These are phyloP conservation scores for Mycosarcoma maydis DNA, from an alignment of 1,284 basidiomycete genomes.

Conservation along the genomic window DNA sequence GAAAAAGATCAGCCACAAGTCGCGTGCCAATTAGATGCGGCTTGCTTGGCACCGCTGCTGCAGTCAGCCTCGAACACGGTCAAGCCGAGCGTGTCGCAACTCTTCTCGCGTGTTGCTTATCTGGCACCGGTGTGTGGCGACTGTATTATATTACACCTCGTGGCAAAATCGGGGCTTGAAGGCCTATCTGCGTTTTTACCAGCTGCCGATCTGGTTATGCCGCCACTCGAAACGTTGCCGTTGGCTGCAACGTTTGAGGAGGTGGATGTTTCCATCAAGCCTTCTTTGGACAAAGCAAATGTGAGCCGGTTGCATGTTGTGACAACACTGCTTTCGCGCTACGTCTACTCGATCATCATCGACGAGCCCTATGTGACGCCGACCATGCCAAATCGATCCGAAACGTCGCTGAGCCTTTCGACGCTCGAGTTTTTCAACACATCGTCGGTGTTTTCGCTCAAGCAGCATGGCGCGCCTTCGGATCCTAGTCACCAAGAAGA, in stretches of 20 bases:
- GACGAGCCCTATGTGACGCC: constrained; percentile 9
- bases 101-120: constrained; percentile 4
- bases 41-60: constrained; percentile 6
- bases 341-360: constrained; percentile 13
- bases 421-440: constrained; percentile 11
- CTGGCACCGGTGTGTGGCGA: constrained; percentile 14
- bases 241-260: not conserved
- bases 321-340: constrained; percentile 12
- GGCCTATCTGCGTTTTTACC: constrained; percentile 27
- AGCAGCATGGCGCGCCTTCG: constrained; percentile 1
- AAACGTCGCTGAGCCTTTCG: constrained; percentile 1
- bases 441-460: constrained; percentile 17
- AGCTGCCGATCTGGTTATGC: constrained; percentile 1
- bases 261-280: constrained; percentile 7
- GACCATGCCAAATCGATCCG: constrained; percentile 1
- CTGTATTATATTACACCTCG: constrained; percentile 20
- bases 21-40: not conserved
- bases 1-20: not conserved
- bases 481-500: not conserved
- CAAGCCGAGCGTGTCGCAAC: constrained; percentile 3
- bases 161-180: constrained; percentile 3
- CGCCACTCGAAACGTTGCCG: constrained; percentile 1
- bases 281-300: not conserved
- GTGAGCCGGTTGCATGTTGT: constrained; percentile 10
- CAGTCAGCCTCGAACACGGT: not conserved